Conservation (phyloP, 2,329 filamentous ascomycete genomes). For the Fusarium avenaceum region DNA sequence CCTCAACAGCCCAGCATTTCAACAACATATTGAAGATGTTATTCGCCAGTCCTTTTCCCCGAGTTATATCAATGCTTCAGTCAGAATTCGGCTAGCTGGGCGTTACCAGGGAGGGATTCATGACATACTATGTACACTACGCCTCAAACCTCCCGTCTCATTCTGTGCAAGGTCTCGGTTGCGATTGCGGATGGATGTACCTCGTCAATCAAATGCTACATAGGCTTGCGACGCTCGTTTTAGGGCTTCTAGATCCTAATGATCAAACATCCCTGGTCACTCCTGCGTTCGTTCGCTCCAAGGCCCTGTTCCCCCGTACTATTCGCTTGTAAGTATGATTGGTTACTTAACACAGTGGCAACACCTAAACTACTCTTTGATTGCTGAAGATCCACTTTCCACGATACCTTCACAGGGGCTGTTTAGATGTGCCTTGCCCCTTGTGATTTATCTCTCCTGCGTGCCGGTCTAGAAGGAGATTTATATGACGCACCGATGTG, state of each 20-base stretch:
- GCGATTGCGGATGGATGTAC: slow-evolving; percentile 39
- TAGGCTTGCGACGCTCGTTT: slow-evolving; percentile 6
- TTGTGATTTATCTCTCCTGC: slow-evolving; percentile 13
- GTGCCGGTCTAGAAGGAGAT: slow-evolving; percentile 35
- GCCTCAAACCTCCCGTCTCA: slow-evolving; percentile 20
- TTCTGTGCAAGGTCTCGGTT: slow-evolving; percentile 11
- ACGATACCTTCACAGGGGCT: slow-evolving; percentile 29
- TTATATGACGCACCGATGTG: background rate
- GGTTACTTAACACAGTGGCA: slow-evolving; percentile 25
- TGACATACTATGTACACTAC: background rate
- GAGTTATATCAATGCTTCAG: background rate
- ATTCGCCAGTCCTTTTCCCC: no score
- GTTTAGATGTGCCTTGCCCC: slow-evolving; percentile 31
- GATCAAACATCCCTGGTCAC: slow-evolving; percentile 7
- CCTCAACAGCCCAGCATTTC: no score
- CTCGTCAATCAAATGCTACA: slow-evolving; percentile 18
- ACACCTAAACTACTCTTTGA: slow-evolving; percentile 35
- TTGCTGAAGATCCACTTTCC: slow-evolving; percentile 43
- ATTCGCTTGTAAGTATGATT: slow-evolving; percentile 38
- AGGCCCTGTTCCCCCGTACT: slow-evolving; percentile 35
- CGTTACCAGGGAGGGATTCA: slow-evolving; percentile 13
- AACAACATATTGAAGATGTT: no score
- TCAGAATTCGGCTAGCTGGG: slow-evolving; percentile 31
- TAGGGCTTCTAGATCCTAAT: slow-evolving; percentile 15
- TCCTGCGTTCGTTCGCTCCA: slow-evolving; percentile 28